These are phyloP conservation scores for Pueraria montana DNA, from an alignment of 306 rosid species.

Conservation along the genomic window DNA sequence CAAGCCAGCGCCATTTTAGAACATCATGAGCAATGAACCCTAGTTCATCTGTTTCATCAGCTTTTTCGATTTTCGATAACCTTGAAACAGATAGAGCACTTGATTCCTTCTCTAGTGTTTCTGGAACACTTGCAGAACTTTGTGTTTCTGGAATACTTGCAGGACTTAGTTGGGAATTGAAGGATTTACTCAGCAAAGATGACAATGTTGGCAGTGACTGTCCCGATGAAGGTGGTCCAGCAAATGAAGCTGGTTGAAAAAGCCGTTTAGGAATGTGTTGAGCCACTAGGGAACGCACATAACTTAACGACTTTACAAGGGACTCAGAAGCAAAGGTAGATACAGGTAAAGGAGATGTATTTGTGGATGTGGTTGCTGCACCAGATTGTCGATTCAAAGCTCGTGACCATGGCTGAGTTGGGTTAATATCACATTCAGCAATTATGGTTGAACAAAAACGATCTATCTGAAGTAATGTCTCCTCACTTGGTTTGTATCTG, in stretches of 20 bases:
- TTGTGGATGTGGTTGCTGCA: slow-evolving; percentile 66
- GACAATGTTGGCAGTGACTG: slow-evolving; percentile 91
- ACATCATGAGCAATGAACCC: slow-evolving; percentile 82
- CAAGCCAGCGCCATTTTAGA: slow-evolving; percentile 98
- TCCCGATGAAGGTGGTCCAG: slow-evolving; percentile 82
- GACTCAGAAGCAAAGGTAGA: slow-evolving; percentile 86
- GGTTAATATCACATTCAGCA: slow-evolving; percentile 78
- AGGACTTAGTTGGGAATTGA: slow-evolving; percentile 79
- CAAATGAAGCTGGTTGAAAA: slow-evolving; percentile 89
- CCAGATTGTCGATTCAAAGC: slow-evolving; percentile 68
- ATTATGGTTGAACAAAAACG: slow-evolving; percentile 93
- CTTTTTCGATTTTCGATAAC: slow-evolving; percentile 71
- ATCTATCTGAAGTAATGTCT: slow-evolving; percentile 91
- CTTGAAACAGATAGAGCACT: slow-evolving; percentile 66
- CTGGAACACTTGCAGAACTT: slow-evolving; percentile 60
- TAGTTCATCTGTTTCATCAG: slow-evolving; percentile 75
- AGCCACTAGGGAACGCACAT: slow-evolving; percentile 94
- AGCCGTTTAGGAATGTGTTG: slow-evolving; percentile 89
- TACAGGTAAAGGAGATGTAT: slow-evolving; percentile 75
- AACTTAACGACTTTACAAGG: slow-evolving; percentile 85
- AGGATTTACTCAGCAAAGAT: slow-evolving; percentile 91
- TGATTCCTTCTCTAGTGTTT: slow-evolving; percentile 73
- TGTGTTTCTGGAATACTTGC: slow-evolving; percentile 67
- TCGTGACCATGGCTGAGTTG: slow-evolving; percentile 70
- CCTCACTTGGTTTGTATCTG: slow-evolving; percentile 96